These are phyloP conservation scores for Aureobasidium sp. DNA, from an alignment of 2,329 filamentous ascomycete genomes.

Conservation along the genomic window DNA sequence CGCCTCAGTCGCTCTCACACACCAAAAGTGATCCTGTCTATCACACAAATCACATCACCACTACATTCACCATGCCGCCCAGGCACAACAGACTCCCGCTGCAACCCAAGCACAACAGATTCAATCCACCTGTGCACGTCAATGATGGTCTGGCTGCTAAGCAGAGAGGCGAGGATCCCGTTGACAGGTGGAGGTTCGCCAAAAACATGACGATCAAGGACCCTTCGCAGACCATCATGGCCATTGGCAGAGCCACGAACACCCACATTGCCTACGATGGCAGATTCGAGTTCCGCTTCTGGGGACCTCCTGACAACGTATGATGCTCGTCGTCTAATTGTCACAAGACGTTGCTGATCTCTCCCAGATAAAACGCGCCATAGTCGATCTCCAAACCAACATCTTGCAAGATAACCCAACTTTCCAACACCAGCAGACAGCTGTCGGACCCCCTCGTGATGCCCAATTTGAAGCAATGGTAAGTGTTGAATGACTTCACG, in stretches of 20 bases:
- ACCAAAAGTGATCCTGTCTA: not conserved
- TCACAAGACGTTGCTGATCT: not conserved
- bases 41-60: not conserved
- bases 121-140: not conserved
- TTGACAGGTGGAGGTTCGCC: not conserved
- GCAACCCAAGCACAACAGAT: not conserved
- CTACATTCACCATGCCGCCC: not conserved
- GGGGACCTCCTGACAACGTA: not conserved
- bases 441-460: not conserved
- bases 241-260: not conserved
- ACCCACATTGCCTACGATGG: not conserved
- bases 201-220: not conserved
- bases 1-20: not conserved
- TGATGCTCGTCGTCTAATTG: not conserved
- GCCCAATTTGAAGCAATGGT: not conserved
- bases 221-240: not conserved
- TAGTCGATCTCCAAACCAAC: not conserved
- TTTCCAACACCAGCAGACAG: not conserved
- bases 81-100: not conserved
- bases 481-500: not conserved
- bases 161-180: not conserved
- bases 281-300: not conserved
- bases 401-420: conserved; percentile 1
- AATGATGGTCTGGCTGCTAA: not conserved
- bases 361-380: not conserved